These are phyloP conservation scores for Neonectria faginata DNA, from an alignment of 2,329 filamentous ascomycete species.

Conservation along the genomic window DNA sequence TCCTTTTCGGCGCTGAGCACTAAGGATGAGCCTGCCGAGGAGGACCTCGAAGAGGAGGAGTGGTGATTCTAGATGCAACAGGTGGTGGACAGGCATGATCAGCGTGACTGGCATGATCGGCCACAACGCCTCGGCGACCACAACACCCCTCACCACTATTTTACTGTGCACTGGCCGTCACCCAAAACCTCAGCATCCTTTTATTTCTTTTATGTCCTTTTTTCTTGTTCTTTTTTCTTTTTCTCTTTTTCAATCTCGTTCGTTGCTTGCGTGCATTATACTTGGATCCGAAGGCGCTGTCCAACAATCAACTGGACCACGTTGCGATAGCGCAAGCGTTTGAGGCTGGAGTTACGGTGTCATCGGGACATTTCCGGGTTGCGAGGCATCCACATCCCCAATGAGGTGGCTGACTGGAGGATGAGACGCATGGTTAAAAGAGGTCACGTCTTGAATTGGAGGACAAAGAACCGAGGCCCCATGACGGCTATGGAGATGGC, in stretches of 20 bases:
- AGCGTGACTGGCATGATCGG: conserved; percentile 2
- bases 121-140: conserved; percentile 6
- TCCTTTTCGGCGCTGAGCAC: conserved; percentile 63
- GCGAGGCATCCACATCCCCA: conserved; percentile 16
- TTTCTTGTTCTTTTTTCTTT: conserved; percentile 34
- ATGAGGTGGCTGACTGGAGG: conserved; percentile 25
- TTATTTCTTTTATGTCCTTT: conserved; percentile 34
- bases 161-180: conserved; percentile 28
- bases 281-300: conserved; percentile 40
- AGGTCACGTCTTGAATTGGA: conserved; percentile 18
- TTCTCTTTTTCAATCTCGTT: conserved; percentile 33
- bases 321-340: conserved; percentile 43
- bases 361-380: conserved; percentile 29
- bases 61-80: conserved; percentile 62
- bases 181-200: conserved; percentile 14
- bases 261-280: conserved; percentile 27
- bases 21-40: conserved; percentile 55
- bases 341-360: conserved; percentile 46
- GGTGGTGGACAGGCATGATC: conserved; percentile 4
- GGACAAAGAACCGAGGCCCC: conserved; percentile 17
- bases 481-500: conserved; percentile 14
- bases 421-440: conserved; percentile 23
- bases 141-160: conserved; percentile 6
- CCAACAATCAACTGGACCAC: conserved; percentile 34
- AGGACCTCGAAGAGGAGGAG: conserved; percentile 58